Base-by-base conservation (phyloP, 176 grass and related monocot species). In the Oryza glumipatula region DNA sequence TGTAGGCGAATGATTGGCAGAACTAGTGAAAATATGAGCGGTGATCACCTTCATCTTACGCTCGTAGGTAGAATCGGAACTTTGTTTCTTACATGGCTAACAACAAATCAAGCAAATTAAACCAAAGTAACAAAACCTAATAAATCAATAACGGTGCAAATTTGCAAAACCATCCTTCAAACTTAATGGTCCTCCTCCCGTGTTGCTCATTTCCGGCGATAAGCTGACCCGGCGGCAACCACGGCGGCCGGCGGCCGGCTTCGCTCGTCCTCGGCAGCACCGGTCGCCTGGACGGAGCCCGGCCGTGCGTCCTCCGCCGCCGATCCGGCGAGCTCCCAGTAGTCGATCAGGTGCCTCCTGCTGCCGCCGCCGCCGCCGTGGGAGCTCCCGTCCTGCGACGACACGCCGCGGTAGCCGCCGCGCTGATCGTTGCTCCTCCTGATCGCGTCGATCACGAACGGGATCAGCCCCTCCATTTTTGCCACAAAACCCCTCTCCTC, bases 401-500 rank as follows among this genome's bases (percentile, higher is more conserved):
- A 85, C 41, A 87, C 71, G 83, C 85, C 54, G 64, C 86, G 74
- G 87, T 95, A 93, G 24, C 35, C 13, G 72, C 46, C 73, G 11
- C 82, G 82, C 56, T 39, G 30, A 32, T 32, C 76, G 7, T 77
- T 24, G 82, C 81, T 94, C 82, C 46, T 89, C 90, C 90, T 98
- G 85, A 98, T 80, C n/a, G 64, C 88, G 54, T 88, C 84, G 23
- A 95, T 93, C 78, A 98, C 72, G 64, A 94, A 98, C 30, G 92
- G 95, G 80, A 95, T 93, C 88, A 98, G 78, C 5, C 92, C 95
- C 47, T 98, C 92, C 95, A 97, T 97, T 97, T 97, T 97, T 41
- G 11, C 76, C 17, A 35, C 2, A 12, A 49, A 73, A n/a, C 14
- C 4, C 1, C 22, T 85, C 8, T 26, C 23, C 39, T 41, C 6